A percentile compares a stretch with the other conserved stretches of the same genome.
Evolutionary conservation across 2,329 filamentous ascomycete genomes (phyloP).

Genomic region (Fusarium haematococcum): DNA sequence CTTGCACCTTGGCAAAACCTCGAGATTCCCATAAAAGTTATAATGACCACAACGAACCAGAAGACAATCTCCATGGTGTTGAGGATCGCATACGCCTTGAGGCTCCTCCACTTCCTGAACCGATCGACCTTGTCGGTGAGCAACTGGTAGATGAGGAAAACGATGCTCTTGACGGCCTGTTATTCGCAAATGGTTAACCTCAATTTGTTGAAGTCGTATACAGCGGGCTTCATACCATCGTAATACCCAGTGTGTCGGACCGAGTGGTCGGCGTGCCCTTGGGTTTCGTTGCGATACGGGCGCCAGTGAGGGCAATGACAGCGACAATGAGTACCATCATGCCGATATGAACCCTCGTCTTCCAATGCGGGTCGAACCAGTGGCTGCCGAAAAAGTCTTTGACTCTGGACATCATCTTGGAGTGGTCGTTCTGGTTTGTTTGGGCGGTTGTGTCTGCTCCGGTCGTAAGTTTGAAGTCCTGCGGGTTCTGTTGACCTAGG

Average conservation of each 20-base stretch:
- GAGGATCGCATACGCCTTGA: slow-evolving; percentile 40
- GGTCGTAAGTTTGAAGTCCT: neutral
- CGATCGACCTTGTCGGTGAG: slow-evolving; percentile 43
- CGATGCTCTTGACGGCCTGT: slow-evolving; percentile 13
- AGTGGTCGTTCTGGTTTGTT: neutral
- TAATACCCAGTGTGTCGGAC: slow-evolving; percentile 33
- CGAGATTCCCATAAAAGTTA: slow-evolving; percentile 32
- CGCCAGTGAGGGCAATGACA: slow-evolving; percentile 23
- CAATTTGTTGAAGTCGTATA: rapidly evolving
- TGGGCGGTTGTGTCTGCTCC: neutral
- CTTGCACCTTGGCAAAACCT: slow-evolving; percentile 22
- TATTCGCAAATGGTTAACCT: neutral
- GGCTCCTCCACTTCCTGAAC: slow-evolving; percentile 34
- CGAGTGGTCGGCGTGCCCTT: slow-evolving; percentile 16
- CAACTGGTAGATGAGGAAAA: slow-evolving; percentile 30
- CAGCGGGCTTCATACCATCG: slow-evolving; percentile 15
- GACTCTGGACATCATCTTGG: slow-evolving; percentile 13
- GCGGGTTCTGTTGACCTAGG: neutral
- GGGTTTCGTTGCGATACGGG: slow-evolving; percentile 22
- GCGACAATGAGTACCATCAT: slow-evolving; percentile 1
- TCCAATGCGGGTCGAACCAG: slow-evolving; percentile 28
- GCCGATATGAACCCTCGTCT: slow-evolving; percentile 21
- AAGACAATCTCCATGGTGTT: slow-evolving; percentile 44
- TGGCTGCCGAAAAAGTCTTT: slow-evolving; percentile 19
- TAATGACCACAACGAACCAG: slow-evolving; percentile 42